These are phyloP conservation scores for Alternaria sp. DNA, from an alignment of 2,329 filamentous ascomycete genomes.

Conservation along the genomic window DNA sequence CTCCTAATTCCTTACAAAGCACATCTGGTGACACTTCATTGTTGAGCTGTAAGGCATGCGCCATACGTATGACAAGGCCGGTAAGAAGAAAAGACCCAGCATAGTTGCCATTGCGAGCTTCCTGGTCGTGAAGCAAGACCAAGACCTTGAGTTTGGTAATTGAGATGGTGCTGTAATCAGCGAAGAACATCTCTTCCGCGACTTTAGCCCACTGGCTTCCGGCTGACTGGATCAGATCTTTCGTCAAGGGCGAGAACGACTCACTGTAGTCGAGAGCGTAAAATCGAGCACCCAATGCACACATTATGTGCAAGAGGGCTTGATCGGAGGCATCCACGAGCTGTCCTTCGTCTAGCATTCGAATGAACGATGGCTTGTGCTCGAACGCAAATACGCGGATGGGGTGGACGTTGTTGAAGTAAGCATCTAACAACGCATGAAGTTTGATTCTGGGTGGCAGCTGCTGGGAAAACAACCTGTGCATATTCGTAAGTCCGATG, in stretches of 20 bases:
- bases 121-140: constrained; percentile 41
- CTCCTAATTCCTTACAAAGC: constrained; percentile 33
- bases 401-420: constrained; percentile 42
- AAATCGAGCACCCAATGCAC: constrained; percentile 38
- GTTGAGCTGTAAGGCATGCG: constrained; percentile 41
- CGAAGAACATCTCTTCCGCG: constrained; percentile 42
- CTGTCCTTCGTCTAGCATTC: constrained; percentile 42
- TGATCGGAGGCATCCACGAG: constrained; percentile 37
- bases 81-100: constrained; percentile 42
- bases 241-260: constrained; percentile 30
- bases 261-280: constrained; percentile 42
- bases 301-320: constrained; percentile 43
- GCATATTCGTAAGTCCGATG: neutral
- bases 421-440: constrained; percentile 37
- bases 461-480: constrained; percentile 33
- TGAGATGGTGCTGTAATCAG: constrained; percentile 43
- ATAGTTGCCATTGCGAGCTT: constrained; percentile 41
- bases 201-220: constrained; percentile 44
- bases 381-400: constrained; percentile 39
- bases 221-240: constrained; percentile 39
- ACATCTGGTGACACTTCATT: constrained; percentile 38
- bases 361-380: constrained; percentile 43
- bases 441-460: constrained; percentile 32
- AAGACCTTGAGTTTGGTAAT: constrained; percentile 41
- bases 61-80: constrained; percentile 41